A percentile compares a stretch with the other conserved stretches of the same genome.
These are phyloP conservation scores for Phytophthora megakarya DNA, from an alignment of 352 stramenopile genomes.

Conservation along the genomic window DNA sequence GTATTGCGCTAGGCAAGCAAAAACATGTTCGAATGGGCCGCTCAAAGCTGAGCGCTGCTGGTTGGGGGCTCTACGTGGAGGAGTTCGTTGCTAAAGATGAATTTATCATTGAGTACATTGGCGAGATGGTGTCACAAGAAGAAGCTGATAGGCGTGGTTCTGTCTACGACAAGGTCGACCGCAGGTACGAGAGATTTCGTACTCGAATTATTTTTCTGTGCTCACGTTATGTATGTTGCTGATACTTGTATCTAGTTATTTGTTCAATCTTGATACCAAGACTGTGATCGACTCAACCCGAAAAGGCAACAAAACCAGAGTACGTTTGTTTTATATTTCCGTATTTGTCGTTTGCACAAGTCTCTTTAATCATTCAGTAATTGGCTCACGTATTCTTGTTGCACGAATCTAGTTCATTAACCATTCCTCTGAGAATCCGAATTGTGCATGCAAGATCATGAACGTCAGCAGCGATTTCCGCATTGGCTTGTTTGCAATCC, in stretches of 20 bases:
- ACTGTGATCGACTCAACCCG: slow-evolving; percentile 92
- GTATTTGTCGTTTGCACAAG: background rate
- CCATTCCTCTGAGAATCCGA: slow-evolving; percentile 77
- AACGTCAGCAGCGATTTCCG: slow-evolving; percentile 92
- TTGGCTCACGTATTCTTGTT: background rate
- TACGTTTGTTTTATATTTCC: slow-evolving; percentile 28
- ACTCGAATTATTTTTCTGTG: background rate
- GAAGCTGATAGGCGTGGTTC: slow-evolving; percentile 89
- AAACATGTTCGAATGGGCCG: slow-evolving; percentile 79
- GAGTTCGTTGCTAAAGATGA: slow-evolving; percentile 90
- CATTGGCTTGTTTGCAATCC: slow-evolving; percentile 92
- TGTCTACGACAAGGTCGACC: slow-evolving; percentile 90
- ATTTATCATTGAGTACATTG: slow-evolving; percentile 96
- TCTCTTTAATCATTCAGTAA: background rate
- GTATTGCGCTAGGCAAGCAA: slow-evolving; percentile 49
- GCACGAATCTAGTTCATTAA: slow-evolving; percentile 86
- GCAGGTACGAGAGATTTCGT: slow-evolving; percentile 42
- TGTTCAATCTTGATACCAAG: slow-evolving; percentile 95
- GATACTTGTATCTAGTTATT: slow-evolving; percentile 59
- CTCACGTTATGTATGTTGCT: slow-evolving; percentile 5
- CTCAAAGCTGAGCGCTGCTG: slow-evolving; percentile 80
- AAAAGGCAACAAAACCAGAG: slow-evolving; percentile 95
- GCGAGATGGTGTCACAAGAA: slow-evolving; percentile 92
- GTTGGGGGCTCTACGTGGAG: slow-evolving; percentile 93
- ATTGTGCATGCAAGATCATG: slow-evolving; percentile 90